Percentiles rank a stretch among this genome's conserved stretches.
These are phyloP conservation scores for Cucurbita maxima DNA, from an alignment of 306 rosid genomes.

Conservation along the genomic window DNA sequence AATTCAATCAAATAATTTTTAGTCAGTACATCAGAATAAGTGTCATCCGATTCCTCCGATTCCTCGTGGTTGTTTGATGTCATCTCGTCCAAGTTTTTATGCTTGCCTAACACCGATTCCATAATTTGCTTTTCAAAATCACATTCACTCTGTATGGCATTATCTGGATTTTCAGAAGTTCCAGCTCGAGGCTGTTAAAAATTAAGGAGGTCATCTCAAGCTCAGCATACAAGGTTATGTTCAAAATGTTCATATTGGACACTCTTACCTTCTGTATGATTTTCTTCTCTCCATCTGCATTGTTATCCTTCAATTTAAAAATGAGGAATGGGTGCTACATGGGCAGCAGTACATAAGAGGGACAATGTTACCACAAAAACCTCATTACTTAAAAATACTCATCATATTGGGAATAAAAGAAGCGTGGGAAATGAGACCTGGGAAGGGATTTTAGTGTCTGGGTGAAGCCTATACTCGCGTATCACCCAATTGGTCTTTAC, in stretches of 20 bases:
- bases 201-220: background rate
- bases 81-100: background rate
- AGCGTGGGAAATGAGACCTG: background rate
- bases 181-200: background rate
- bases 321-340: constrained; percentile 36
- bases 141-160: too few species aligned
- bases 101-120: background rate
- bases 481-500: constrained; percentile 41
- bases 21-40: constrained; percentile 2
- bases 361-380: background rate
- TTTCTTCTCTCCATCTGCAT: constrained; percentile 9
- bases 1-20: background rate
- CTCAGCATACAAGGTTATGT: background rate
- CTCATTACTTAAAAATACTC: background rate
- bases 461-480: constrained; percentile 39
- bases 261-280: constrained; percentile 18
- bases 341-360: constrained; percentile 1
- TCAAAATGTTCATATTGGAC: background rate
- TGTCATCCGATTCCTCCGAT: constrained; percentile 1
- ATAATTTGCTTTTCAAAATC: too few species aligned
- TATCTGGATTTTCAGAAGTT: constrained; percentile 10
- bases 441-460: too few species aligned
- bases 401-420: background rate
- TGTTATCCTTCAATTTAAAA: constrained; percentile 21
- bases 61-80: background rate